phyloP scores from a whole-genome alignment of 2,329 filamentous ascomycete species.

The Aspergillus melleus region DNA sequence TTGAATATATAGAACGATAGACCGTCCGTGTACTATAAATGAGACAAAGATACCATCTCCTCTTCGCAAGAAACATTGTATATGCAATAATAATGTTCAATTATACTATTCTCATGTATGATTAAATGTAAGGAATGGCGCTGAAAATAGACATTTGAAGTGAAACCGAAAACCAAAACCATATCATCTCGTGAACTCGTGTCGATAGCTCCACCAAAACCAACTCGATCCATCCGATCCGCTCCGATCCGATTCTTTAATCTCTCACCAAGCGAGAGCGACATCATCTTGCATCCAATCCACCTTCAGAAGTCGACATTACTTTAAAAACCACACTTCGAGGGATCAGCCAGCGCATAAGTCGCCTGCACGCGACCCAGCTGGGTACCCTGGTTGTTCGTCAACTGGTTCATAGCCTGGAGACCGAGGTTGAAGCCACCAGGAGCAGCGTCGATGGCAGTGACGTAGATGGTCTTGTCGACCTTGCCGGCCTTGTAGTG shows the following conservation, averaged over 20 bases:
- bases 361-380: conserved; percentile 44
- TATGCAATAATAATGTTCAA: neutral
- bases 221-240: no score
- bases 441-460: conserved; percentile 49
- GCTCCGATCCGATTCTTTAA: neutral
- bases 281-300: no score
- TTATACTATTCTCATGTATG: neutral
- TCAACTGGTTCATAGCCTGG: conserved; percentile 51
- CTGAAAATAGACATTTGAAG: neutral
- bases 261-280: neutral
- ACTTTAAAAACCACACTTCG: conserved; percentile 9
- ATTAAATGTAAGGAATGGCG: neutral
- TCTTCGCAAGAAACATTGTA: neutral
- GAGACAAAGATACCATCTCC: neutral
- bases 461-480: conserved; percentile 46
- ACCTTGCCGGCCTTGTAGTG: conserved; percentile 44
- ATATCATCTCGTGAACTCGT: neutral
- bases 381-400: conserved; percentile 44
- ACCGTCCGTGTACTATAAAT: neutral
- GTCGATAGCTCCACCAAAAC: no score
- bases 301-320: no score
- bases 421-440: conserved; percentile 53
- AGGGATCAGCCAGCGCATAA: conserved; percentile 25
- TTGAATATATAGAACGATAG: neutral
- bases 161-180: neutral